Base-by-base conservation (phyloP, 2,329 filamentous ascomycete species). In the Trichoderma lentiforme region DNA sequence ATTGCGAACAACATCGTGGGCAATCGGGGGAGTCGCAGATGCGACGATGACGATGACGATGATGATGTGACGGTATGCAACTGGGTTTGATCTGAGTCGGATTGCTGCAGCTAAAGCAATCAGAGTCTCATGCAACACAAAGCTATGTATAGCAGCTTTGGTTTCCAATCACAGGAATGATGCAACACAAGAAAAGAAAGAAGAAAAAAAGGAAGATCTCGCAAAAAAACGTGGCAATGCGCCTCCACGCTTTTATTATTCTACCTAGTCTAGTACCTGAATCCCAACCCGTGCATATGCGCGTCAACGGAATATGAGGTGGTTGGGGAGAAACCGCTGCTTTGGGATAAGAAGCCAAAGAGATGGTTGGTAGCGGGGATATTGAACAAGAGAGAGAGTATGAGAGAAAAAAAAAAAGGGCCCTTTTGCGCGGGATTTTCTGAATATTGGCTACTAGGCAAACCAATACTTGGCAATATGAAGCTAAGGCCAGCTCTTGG, bases 1-100 rank as follows among this genome's bases (percentile, higher is more conserved):
- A 91, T 79, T 74, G 87, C 88, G 82, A 90, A 90, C 58, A 91
- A 74, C 89, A 91, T 91, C 75, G 77, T 82, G 82, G 75, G 76
- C 76, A 21, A 64, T 30, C 7, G 43, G n/a, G n/a, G n/a, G 60
- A 26, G 65, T 61, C 61, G 66, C 61, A 47, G 43, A 57, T 61
- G 66, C 63, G 56, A 57, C 62, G n/a, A 53, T 21, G 8, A 21
- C 43, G 18, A 51, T 21, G 24, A 58, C 56, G 26, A 51, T 14
- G 47, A 14, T 14, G 15, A 39, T 70, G 51, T 36, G 58, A 60
- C 15, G 65, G 43, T 24, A 32, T 47, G 36, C 15, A n/a, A 32
- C 9, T 51, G n/a, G 47, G 21, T 14, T 53, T 60, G 57, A 34
- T 12, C 18, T 30, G 18, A 21, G 7, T 30, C 11, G 36, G 28